A percentile compares a stretch with the other conserved stretches of the same genome.
phyloP scores from a whole-genome alignment of 257 asterid species.

The Ehretia macrophylla region DNA sequence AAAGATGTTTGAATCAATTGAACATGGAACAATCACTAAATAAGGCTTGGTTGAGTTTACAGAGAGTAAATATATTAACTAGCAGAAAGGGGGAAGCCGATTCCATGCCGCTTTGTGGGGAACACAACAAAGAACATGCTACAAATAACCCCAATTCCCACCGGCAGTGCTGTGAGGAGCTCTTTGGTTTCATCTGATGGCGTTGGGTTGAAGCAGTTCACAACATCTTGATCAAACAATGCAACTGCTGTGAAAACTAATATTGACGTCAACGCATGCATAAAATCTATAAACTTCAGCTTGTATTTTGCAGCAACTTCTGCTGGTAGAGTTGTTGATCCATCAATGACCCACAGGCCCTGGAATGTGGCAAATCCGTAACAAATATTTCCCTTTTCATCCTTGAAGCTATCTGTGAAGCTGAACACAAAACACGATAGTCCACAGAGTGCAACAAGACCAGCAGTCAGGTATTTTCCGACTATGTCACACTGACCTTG shows the following conservation, averaged over 20 bases:
- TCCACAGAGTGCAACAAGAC: constrained; percentile 58
- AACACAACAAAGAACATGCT: constrained; percentile 81
- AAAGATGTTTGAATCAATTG: no score
- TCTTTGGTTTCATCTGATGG: constrained; percentile 55
- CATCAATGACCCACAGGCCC: constrained; percentile 85
- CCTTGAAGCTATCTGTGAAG: constrained; percentile 87
- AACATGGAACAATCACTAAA: no score
- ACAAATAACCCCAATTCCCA: constrained; percentile 78
- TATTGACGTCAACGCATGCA: constrained; percentile 84
- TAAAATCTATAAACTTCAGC: constrained; percentile 68
- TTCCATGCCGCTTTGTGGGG: constrained; percentile 84
- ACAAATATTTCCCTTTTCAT: constrained; percentile 52
- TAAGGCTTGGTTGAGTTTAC: neutral
- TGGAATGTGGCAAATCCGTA: constrained; percentile 72
- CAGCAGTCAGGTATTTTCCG: constrained; percentile 46
- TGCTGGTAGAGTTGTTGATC: constrained; percentile 46
- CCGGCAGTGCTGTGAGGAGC: constrained; percentile 72
- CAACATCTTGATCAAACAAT: constrained; percentile 65
- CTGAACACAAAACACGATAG: constrained; percentile 58
- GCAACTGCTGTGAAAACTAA: constrained; percentile 75
- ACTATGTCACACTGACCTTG: constrained; percentile 71
- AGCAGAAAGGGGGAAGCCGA: constrained; percentile 76
- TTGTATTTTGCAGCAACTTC: constrained; percentile 48
- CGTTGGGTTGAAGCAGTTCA: constrained; percentile 69
- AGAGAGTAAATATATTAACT: constrained; percentile 13